Base-by-base conservation (phyloP, 345 rosid genomes). In the Leavenworthia alabamica region DNA sequence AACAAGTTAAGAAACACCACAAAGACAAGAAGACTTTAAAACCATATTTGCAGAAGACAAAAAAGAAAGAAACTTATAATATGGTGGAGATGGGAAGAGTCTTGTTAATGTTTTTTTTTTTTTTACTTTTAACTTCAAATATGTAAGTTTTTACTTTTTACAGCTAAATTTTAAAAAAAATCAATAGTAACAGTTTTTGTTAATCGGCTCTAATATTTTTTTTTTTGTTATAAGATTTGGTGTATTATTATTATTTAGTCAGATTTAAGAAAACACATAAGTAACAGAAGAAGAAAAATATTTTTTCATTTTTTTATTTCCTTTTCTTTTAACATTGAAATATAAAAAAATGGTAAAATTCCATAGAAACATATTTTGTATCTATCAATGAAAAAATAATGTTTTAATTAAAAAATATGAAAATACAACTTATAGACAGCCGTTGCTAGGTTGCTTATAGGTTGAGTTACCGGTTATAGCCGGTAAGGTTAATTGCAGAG, bases 401-500 rank as follows among this genome's bases (percentile, higher is more conserved):
- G 7, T n/a, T n/a, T n/a, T n/a, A 45, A 12, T 24, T 14, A 15
- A 28, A 28, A 11, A 53, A 19, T 5, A 27, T 16, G 16, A 15
- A 15, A 58, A 40, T 24, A 39, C 35, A 60, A 31, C 9, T 51
- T 60, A 64, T 5, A 23, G 68, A 73, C 75, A 69, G 81, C 67
- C 60, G 54, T 53, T 71, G 66, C 78, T 75, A 83, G 79, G 79
- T 81, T 52, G 56, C 43, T 47, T 60, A 43, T 12, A 45, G 51
- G 64, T 20, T 62, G 46, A 46, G 36, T 79, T 47, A 81, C 86
- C 62, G 84, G 83, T 47, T 71, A 52, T 75, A 65, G 73, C 57
- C 80, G 77, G 90, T 84, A 54, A 42, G n/a, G 15, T 50, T 20
- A 68, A 15, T 20, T 53, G 54, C 10, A 32, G 47, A 42, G 57